A percentile compares a stretch with the other conserved stretches of the same genome.
These are phyloP conservation scores for Cercospora nicotianae DNA, from an alignment of 2,329 filamentous ascomycete species.

Conservation along the genomic window DNA sequence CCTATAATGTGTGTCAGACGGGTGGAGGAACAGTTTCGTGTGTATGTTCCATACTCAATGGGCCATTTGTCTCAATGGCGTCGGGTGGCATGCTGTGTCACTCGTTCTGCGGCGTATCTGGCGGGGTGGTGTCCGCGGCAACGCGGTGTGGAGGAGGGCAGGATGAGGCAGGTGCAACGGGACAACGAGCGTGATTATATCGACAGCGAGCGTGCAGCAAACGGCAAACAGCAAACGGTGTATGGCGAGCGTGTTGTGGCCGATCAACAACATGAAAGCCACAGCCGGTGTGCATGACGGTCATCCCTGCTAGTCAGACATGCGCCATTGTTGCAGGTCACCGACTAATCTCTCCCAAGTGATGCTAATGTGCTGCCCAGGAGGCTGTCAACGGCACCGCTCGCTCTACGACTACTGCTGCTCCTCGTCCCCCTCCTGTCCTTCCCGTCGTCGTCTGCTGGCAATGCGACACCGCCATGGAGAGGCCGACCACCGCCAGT, in stretches of 20 bases:
- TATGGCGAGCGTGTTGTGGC: not conserved
- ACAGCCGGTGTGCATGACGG: not conserved
- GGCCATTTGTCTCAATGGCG: constrained; percentile 45
- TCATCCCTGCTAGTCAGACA: not conserved
- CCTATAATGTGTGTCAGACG: constrained; percentile 23
- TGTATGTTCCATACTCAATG: constrained; percentile 33
- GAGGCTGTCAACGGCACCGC: not conserved
- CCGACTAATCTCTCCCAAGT: not conserved
- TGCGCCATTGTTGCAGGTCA: not conserved
- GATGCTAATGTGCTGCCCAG: not conserved
- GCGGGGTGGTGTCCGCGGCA: not conserved
- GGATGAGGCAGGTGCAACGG: not conserved
- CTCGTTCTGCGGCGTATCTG: not conserved
- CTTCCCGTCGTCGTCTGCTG: not conserved
- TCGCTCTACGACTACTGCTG: not conserved
- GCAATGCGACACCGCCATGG: constrained; percentile 17
- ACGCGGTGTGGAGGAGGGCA: not conserved
- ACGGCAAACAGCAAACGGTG: not conserved
- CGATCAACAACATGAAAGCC: not conserved
- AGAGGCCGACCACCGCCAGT: constrained; percentile 13
- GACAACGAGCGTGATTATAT: not conserved
- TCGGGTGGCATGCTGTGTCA: constrained; percentile 33
- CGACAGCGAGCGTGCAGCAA: not conserved
- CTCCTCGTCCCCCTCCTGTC: not conserved
- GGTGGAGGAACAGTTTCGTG: constrained; percentile 9